Percentiles rank a stretch among this genome's conserved stretches.
Evolutionary conservation across 2,329 filamentous ascomycete genomes (phyloP).

Genomic region (Alternaria tenuissima): DNA sequence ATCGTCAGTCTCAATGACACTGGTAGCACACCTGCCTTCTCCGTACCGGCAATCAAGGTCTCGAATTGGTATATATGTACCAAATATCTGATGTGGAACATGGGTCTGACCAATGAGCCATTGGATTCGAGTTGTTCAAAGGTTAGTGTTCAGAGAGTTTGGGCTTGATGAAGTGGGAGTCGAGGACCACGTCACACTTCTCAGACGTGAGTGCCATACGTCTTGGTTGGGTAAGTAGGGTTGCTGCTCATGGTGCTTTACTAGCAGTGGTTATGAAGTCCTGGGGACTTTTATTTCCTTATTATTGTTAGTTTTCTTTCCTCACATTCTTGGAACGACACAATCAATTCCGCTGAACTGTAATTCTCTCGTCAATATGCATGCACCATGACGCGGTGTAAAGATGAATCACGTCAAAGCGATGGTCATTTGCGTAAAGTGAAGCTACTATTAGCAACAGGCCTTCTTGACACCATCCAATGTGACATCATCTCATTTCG

Average conservation of each 20-base stretch:
- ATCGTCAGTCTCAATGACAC: slow-evolving; percentile 32
- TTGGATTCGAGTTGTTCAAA: slow-evolving; percentile 56
- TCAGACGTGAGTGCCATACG: background rate
- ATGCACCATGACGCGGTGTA: too few relatives aligned
- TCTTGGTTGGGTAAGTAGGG: background rate
- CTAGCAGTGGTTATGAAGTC: background rate
- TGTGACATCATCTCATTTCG: background rate
- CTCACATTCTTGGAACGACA: background rate
- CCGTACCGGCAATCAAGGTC: slow-evolving; percentile 25
- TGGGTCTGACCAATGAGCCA: slow-evolving; percentile 45
- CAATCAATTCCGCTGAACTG: background rate
- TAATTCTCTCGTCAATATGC: too few relatives aligned
- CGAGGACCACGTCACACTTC: background rate
- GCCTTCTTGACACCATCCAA: background rate
- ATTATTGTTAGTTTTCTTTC: background rate
- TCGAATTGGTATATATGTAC: slow-evolving; percentile 56
- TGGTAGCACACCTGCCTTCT: slow-evolving; percentile 44
- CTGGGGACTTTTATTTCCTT: background rate
- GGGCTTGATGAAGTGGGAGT: slow-evolving; percentile 15
- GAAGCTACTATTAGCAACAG: background rate
- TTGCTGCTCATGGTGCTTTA: background rate
- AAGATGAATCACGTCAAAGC: background rate
- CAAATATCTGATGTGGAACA: slow-evolving; percentile 53
- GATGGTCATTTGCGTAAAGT: background rate
- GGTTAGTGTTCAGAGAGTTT: slow-evolving; percentile 50